Conservation (phyloP, 202 grass and related monocot genomes). For the Saccharum hybrid region DNA sequence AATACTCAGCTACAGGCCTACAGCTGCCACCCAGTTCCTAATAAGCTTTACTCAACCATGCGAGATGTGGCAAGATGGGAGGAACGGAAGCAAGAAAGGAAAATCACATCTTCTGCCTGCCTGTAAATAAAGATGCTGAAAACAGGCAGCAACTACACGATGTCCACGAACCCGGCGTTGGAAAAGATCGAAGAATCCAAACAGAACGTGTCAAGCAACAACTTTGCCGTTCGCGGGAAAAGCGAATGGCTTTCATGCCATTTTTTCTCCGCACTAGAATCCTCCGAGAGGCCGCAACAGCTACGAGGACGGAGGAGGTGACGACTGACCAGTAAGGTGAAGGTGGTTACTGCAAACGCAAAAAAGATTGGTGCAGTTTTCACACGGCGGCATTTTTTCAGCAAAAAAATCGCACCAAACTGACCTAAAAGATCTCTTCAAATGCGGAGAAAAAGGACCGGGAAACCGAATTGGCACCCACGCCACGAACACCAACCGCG, state of each 20-base stretch:
- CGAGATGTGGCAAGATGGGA: neutral
- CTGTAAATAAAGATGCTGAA: neutral
- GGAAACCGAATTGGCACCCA: slow-evolving; percentile 16
- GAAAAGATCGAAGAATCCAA: slow-evolving; percentile 22
- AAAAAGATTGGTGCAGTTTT: slow-evolving; percentile 32
- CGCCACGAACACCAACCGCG: slow-evolving; percentile 1
- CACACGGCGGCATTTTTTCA: too few species aligned
- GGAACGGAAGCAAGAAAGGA: neutral
- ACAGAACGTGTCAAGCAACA: slow-evolving; percentile 33
- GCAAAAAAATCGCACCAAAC: neutral
- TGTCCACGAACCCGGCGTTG: slow-evolving; percentile 4
- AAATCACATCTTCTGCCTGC: neutral
- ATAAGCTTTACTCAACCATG: neutral
- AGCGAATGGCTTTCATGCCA: slow-evolving; percentile 34
- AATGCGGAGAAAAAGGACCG: slow-evolving; percentile 34
- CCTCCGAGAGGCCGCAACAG: neutral
- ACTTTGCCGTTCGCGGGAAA: slow-evolving; percentile 24
- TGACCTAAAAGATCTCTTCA: slow-evolving; percentile 14
- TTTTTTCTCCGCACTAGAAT: slow-evolving; percentile 16
- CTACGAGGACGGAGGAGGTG: neutral
- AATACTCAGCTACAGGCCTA: neutral
- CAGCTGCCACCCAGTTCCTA: neutral
- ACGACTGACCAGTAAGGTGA: neutral
- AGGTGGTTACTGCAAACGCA: slow-evolving; percentile 22
- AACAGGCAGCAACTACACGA: neutral